phyloP scores from a whole-genome alignment of 306 rosid genomes.

The Potentilla sterilis region DNA sequence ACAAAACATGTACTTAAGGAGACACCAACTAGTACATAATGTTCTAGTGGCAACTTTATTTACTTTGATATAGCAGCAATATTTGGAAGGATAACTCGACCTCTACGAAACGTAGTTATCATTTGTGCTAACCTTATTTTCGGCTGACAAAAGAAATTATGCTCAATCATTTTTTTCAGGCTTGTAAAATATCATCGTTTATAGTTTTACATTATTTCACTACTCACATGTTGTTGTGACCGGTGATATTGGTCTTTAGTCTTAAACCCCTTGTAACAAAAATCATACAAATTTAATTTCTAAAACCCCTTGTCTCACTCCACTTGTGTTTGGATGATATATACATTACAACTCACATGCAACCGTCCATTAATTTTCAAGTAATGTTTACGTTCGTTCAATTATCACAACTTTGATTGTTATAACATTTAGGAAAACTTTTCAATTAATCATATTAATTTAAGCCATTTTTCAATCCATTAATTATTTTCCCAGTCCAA shows the following conservation, averaged over 20 bases:
- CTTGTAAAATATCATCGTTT: no score
- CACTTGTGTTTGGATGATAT: constrained; percentile 11
- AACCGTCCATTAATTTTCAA: background rate
- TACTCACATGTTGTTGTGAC: background rate
- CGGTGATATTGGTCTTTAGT: background rate
- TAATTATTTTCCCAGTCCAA: no score
- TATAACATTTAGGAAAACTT: background rate
- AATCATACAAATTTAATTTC: background rate
- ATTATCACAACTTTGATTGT: background rate
- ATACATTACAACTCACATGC: background rate
- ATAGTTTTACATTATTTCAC: background rate
- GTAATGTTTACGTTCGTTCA: background rate
- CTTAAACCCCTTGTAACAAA: background rate
- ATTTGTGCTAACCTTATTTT: no score
- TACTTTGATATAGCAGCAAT: no score
- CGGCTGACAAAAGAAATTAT: no score
- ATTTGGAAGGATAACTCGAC: no score
- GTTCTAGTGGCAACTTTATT: no score
- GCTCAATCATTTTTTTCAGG: no score
- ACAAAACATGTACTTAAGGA: no score
- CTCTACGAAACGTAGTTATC: no score
- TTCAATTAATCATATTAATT: background rate
- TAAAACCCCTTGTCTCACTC: constrained; percentile 8
- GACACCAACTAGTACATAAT: no score
- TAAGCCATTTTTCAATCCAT: background rate